Evolutionary conservation across 495 filamentous ascomycete genomes (phyloP).

Genomic region (Paragyromitra xinjiangensis): DNA sequence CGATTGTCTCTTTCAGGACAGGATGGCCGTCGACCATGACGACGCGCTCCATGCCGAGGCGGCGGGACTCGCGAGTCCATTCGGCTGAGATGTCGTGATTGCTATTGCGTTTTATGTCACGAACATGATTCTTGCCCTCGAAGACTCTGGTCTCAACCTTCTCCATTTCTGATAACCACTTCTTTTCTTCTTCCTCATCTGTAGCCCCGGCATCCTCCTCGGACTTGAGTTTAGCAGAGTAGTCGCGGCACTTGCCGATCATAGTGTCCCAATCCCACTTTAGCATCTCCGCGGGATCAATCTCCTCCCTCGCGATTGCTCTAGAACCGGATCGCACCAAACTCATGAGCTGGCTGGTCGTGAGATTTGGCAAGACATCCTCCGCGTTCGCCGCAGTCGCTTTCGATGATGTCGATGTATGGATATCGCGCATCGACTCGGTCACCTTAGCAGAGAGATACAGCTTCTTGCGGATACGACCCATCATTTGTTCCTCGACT

Average conservation of each 20-base stretch:
- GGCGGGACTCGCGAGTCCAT: slow-evolving; percentile 63
- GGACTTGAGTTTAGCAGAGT: slow-evolving; percentile 61
- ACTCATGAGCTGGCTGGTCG: slow-evolving; percentile 66
- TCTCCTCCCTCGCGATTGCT: slow-evolving; percentile 64
- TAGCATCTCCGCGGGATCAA: slow-evolving; percentile 68
- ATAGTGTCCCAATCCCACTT: slow-evolving; percentile 68
- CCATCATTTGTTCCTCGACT: slow-evolving; percentile 71
- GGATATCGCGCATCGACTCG: slow-evolving; percentile 67
- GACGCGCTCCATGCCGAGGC: slow-evolving; percentile 68
- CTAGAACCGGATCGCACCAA: slow-evolving; percentile 67
- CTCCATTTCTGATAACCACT: slow-evolving; percentile 69
- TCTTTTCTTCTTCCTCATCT: slow-evolving; percentile 65
- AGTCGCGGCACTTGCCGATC: slow-evolving; percentile 67
- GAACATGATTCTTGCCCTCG: slow-evolving; percentile 65
- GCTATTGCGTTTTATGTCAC: slow-evolving; percentile 54
- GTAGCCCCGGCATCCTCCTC: slow-evolving; percentile 53
- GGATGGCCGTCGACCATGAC: slow-evolving; percentile 69
- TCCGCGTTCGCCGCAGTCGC: slow-evolving; percentile 46
- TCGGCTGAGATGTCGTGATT: slow-evolving; percentile 61
- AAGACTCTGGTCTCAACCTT: slow-evolving; percentile 69
- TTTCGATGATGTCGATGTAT: slow-evolving; percentile 57
- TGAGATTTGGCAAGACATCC: slow-evolving; percentile 65
- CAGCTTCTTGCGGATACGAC: slow-evolving; percentile 71
- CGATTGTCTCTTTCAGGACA: slow-evolving; percentile 68
- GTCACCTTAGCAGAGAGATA: slow-evolving; percentile 72